phyloP scores from a whole-genome alignment of 768 basidiomycete genomes.

The Lentinula boryana region DNA sequence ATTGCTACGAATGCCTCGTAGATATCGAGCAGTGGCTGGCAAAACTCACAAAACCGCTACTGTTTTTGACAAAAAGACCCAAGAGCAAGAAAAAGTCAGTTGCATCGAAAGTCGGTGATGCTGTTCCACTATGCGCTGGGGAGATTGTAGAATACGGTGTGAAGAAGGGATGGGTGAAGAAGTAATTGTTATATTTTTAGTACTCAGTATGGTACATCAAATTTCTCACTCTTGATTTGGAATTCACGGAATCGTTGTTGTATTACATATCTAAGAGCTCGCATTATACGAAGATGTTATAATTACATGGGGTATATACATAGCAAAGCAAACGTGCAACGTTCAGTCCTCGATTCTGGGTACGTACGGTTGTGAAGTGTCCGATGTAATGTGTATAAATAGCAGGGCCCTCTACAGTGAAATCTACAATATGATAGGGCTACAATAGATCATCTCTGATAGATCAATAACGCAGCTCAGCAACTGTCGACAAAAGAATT shows the following conservation, averaged over 20 bases:
- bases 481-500: constrained; percentile 41
- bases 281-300: background rate
- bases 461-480: constrained; percentile 11
- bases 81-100: constrained; percentile 20
- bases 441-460: background rate
- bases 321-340: background rate
- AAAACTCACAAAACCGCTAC: constrained; percentile 33
- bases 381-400: background rate
- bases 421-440: background rate
- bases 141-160: constrained; percentile 60
- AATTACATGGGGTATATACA: background rate
- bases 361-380: background rate
- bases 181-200: background rate
- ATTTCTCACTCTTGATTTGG: constrained; percentile 1
- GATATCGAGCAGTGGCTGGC: constrained; percentile 60
- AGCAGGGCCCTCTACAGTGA: background rate
- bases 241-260: background rate
- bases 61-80: constrained; percentile 26
- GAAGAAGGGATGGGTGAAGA: constrained; percentile 56
- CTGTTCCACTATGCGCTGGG: constrained; percentile 40
- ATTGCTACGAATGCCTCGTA: constrained; percentile 63
- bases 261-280: background rate
- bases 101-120: constrained; percentile 11
- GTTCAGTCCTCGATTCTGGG: background rate
- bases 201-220: background rate